Conservation (phyloP, 179 eudicot species). For the Nepenthes alata region DNA sequence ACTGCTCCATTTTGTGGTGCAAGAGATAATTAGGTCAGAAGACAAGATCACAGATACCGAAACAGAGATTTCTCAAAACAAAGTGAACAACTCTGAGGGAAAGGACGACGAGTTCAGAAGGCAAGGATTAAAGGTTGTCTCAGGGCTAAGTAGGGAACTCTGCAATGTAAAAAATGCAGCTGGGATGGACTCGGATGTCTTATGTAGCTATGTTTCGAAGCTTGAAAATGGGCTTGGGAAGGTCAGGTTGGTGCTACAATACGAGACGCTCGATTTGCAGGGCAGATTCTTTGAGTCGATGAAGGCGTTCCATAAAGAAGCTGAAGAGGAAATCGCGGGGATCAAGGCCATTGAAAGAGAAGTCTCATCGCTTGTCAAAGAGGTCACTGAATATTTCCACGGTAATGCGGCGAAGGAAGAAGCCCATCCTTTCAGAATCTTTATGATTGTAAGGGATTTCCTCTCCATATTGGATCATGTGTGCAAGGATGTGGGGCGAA, state of each 20-base stretch:
- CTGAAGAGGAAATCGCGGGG: slow-evolving; percentile 43
- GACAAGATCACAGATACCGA: slow-evolving; percentile 25
- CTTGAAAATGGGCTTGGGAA: slow-evolving; percentile 75
- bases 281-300: slow-evolving; percentile 71
- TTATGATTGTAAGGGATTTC: slow-evolving; percentile 80
- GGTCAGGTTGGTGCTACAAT: slow-evolving; percentile 38
- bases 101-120: slow-evolving; percentile 53
- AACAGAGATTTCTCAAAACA: slow-evolving; percentile 15
- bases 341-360: slow-evolving; percentile 58
- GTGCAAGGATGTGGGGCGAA: slow-evolving; percentile 74
- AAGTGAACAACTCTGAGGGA: slow-evolving; percentile 15
- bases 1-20: slow-evolving; percentile 93
- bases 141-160: slow-evolving; percentile 73
- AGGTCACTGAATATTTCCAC: slow-evolving; percentile 79
- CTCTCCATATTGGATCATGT: slow-evolving; percentile 59
- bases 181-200: slow-evolving; percentile 80
- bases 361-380: slow-evolving; percentile 54
- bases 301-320: slow-evolving; percentile 46
- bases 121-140: slow-evolving; percentile 69
- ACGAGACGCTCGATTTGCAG: slow-evolving; percentile 35
- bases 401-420: slow-evolving; percentile 80
- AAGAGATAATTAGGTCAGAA: slow-evolving; percentile 83
- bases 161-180: slow-evolving; percentile 75
- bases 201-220: slow-evolving; percentile 65
- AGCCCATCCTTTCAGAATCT: slow-evolving; percentile 79